Base-by-base conservation (phyloP, 352 stramenopile genomes). In the Phytopythium delawarense region DNA sequence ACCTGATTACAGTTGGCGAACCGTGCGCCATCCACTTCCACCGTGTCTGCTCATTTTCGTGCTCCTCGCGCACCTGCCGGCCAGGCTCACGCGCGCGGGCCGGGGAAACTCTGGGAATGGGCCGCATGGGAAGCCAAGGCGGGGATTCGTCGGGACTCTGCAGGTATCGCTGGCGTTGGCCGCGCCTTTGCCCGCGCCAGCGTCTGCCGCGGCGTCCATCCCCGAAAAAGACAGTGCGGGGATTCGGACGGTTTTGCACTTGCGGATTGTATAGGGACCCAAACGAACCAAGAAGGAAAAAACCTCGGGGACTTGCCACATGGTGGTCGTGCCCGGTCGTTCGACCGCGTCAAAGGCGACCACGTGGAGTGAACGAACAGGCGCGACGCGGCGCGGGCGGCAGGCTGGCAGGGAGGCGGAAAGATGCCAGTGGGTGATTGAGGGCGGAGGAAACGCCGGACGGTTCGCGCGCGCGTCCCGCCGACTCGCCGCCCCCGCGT, bases 151-250 rank as follows among this genome's bases (percentile, higher is more conserved):
- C 28, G 8, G 21, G 21, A 16, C 16, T 8, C 21, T 6, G 45
- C 20, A 12, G 49, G 12, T 18, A 45, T 57, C 51, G 13, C 45
- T 30, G 8, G 21, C 21, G 2, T 9, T 35, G 34, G 18, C 52
- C 52, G 34, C 30, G 52, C 52, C 52, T 58, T 45, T 58, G 52
- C 34, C 23, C 11, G 18, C n/a, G 23, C 25, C 25, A 30, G 25
- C 23, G 46, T 52, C 46, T 52, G 46, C 46, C 2, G 18, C 21
- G 2, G 50, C 20, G 30, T 45, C 52, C 52, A 58, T 58, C 52
- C 52, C 34, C 52, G 9, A 58, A 23, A 45, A 58, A 58, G 52
- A 58, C 52, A 58, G 52, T 58, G 52, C 52, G 32, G 32, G 51
- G 23, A 25, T 46, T 34, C 32, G 20, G 35, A 11, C 7, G 9